Evolutionary conservation across 768 basidiomycete genomes (phyloP).

Genomic region (Tricholoma hemisulphureum): DNA sequence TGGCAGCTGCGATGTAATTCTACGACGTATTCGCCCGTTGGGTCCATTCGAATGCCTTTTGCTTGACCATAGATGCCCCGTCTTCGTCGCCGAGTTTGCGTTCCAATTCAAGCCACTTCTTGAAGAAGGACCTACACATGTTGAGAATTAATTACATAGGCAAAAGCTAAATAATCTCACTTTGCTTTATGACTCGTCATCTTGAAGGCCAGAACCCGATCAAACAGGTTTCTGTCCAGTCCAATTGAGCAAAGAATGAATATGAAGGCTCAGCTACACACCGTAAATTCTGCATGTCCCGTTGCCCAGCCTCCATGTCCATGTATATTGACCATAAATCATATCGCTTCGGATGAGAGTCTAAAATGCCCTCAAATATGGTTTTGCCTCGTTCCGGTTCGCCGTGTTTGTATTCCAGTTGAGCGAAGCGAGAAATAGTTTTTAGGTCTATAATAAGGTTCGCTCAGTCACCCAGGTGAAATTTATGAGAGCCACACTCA

Average conservation of each 20-base stretch:
- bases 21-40: slow-evolving; percentile 52
- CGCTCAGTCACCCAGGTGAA: neutral
- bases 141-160: slow-evolving; percentile 1
- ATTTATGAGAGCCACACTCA: slow-evolving; percentile 38
- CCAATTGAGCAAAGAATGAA: slow-evolving; percentile 1
- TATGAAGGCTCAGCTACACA: slow-evolving; percentile 28
- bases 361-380: slow-evolving; percentile 93
- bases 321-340: slow-evolving; percentile 96
- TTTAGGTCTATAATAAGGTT: slow-evolving; percentile 68
- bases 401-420: slow-evolving; percentile 91
- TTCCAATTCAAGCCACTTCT: slow-evolving; percentile 94
- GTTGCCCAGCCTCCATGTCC: slow-evolving; percentile 87
- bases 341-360: slow-evolving; percentile 92
- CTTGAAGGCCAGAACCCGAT: slow-evolving; percentile 77
- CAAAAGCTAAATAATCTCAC: slow-evolving; percentile 42
- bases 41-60: slow-evolving; percentile 91
- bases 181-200: slow-evolving; percentile 96
- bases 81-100: slow-evolving; percentile 83
- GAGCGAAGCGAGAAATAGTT: slow-evolving; percentile 92
- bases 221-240: slow-evolving; percentile 75
- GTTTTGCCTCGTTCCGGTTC: slow-evolving; percentile 95
- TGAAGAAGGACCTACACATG: slow-evolving; percentile 79
- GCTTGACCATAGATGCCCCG: slow-evolving; percentile 77
- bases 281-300: slow-evolving; percentile 79
- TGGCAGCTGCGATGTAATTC: slow-evolving; percentile 24